Evolutionary conservation across 176 grass and related monocot species (phyloP).

Genomic region (Rhipidocladum racemiflorum): DNA sequence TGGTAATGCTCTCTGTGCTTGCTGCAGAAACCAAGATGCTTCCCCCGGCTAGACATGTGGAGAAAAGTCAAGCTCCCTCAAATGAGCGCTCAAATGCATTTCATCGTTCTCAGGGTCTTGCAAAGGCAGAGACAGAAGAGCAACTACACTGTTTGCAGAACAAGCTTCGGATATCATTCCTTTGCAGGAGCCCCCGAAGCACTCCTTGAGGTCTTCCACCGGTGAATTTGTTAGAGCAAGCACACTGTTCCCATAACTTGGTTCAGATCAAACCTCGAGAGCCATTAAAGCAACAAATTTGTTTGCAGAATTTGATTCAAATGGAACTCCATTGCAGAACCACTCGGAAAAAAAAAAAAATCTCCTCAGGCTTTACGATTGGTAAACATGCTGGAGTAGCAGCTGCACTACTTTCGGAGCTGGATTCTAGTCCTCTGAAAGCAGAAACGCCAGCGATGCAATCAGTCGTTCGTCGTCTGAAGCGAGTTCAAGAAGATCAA

Average conservation of each 20-base stretch:
- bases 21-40: constrained; percentile 31
- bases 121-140: neutral
- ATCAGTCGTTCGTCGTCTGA: constrained; percentile 51
- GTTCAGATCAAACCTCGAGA: too few species aligned
- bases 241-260: constrained; percentile 16
- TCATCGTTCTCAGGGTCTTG: neutral
- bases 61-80: constrained; percentile 25
- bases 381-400: constrained; percentile 17
- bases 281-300: constrained; percentile 44
- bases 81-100: neutral
- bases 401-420: constrained; percentile 33
- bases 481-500: constrained; percentile 64
- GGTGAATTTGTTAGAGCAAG: constrained; percentile 44
- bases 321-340: constrained; percentile 38
- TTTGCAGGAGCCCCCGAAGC: neutral
- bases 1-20: neutral
- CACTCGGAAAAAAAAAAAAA: constrained; percentile 7
- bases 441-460: constrained; percentile 72
- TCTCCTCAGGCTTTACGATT: constrained; percentile 8
- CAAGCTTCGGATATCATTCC: neutral
- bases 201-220: neutral
- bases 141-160: constrained; percentile 10
- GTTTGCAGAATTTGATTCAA: constrained; percentile 39
- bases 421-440: constrained; percentile 50
- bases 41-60: constrained; percentile 11